phyloP scores from a whole-genome alignment of 164 flowering plant genomes.

The Nymphaea thermarum region DNA sequence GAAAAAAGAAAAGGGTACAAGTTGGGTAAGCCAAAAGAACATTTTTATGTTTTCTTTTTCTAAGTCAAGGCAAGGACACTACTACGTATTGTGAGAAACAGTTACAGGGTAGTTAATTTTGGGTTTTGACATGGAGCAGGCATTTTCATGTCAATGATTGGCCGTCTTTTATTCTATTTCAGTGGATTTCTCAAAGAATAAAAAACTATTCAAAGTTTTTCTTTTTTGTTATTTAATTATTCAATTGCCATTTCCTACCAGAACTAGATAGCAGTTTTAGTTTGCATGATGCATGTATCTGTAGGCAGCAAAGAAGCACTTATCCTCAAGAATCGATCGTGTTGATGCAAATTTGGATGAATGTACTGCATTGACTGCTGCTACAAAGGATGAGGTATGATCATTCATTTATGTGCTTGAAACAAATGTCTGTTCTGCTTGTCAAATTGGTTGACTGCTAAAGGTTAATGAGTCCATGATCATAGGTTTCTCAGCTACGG shows the following conservation, averaged over 20 bases:
- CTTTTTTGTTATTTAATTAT: too few species aligned
- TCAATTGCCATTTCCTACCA: neutral
- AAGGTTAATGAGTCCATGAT: neutral
- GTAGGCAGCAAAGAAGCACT: slow-evolving; percentile 42
- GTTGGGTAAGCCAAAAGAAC: too few species aligned
- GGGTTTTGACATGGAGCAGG: too few species aligned
- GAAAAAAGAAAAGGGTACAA: too few species aligned
- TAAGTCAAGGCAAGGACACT: too few species aligned
- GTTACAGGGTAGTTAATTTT: too few species aligned
- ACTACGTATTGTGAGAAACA: too few species aligned
- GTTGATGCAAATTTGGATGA: slow-evolving; percentile 45
- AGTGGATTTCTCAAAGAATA: too few species aligned
- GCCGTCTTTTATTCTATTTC: too few species aligned
- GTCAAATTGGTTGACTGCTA: neutral
- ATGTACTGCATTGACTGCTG: slow-evolving; percentile 24
- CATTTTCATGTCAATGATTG: too few species aligned
- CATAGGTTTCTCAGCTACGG: slow-evolving; percentile 36
- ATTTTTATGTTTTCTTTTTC: too few species aligned
- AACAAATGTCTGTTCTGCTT: neutral
- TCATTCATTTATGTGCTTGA: neutral
- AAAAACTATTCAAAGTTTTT: too few species aligned
- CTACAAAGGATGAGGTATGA: slow-evolving; percentile 49
- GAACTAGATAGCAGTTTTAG: neutral
- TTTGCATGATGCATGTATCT: neutral
- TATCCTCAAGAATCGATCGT: slow-evolving; percentile 50